These are phyloP conservation scores for Coleophoma crateriformis DNA, from an alignment of 2,329 filamentous ascomycete genomes.

Conservation along the genomic window DNA sequence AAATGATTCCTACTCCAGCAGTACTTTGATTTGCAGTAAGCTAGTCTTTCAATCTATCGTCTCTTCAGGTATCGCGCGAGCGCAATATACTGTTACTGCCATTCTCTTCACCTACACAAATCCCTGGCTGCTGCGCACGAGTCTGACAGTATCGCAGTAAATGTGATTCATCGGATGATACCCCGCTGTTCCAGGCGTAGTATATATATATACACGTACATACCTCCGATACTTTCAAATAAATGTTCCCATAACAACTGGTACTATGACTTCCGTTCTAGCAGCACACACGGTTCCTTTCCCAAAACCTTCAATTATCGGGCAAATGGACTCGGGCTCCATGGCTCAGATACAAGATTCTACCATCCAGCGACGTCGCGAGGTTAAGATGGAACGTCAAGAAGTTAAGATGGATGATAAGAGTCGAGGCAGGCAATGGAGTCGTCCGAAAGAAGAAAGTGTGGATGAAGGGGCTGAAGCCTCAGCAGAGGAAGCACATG, in stretches of 20 bases:
- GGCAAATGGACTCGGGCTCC: constrained; percentile 18
- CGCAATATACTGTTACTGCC: not conserved
- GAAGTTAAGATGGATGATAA: constrained; percentile 21
- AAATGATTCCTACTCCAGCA: too few relatives aligned
- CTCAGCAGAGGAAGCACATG: constrained; percentile 18
- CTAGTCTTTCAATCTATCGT: too few relatives aligned
- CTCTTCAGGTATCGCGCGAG: too few relatives aligned
- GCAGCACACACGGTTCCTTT: constrained; percentile 19
- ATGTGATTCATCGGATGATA: not conserved
- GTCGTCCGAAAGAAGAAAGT: constrained; percentile 17
- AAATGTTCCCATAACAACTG: not conserved
- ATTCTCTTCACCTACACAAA: not conserved
- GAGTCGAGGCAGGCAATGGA: constrained; percentile 23
- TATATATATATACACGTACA: not conserved
- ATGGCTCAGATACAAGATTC: constrained; percentile 18
- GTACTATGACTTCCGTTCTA: constrained; percentile 28
- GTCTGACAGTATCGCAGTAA: not conserved
- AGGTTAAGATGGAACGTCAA: constrained; percentile 16
- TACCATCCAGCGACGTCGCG: constrained; percentile 14
- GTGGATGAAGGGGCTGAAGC: constrained; percentile 17
- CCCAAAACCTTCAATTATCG: constrained; percentile 16
- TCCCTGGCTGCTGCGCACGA: not conserved
- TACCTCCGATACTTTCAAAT: not conserved
- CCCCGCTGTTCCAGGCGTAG: not conserved
- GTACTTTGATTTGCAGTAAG: too few relatives aligned